phyloP scores from a whole-genome alignment of 371 early-diverging fungal genomes.

The Saksenaea oblongispora region DNA sequence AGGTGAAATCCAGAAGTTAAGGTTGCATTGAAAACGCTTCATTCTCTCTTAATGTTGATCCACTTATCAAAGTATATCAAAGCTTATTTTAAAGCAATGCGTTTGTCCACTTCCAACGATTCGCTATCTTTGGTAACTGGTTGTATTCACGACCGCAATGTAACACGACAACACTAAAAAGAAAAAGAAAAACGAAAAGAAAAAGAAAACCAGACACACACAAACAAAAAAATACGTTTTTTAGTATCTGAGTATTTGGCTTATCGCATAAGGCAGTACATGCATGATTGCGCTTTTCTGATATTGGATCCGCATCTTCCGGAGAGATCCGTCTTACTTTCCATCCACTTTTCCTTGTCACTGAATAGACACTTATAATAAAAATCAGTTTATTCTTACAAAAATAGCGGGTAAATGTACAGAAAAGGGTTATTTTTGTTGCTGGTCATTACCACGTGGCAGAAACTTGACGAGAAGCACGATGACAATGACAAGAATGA shows the following conservation, averaged over 20 bases:
- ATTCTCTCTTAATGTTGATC: neutral
- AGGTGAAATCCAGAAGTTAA: neutral
- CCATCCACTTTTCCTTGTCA: neutral
- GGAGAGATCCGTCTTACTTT: too few relatives aligned
- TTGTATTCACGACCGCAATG: neutral
- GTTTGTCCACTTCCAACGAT: neutral
- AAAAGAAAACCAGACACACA: neutral
- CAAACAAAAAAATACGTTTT: neutral
- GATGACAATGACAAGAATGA: conserved; percentile 47
- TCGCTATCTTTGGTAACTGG: neutral
- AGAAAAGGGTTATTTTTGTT: conserved; percentile 8
- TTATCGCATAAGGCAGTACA: too few relatives aligned
- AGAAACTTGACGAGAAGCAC: conserved; percentile 32
- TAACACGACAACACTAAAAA: neutral
- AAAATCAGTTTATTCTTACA: neutral
- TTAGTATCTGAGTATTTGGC: too few relatives aligned
- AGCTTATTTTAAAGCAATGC: neutral
- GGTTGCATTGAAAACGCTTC: neutral
- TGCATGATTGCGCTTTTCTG: too few relatives aligned
- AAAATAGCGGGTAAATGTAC: conserved; percentile 1
- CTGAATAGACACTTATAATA: neutral
- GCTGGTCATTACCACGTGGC: conserved; percentile 16
- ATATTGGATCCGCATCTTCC: too few relatives aligned
- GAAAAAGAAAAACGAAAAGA: neutral
- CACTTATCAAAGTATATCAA: neutral